These are phyloP conservation scores for Aspergillus vadensis DNA, from an alignment of 2,329 filamentous ascomycete species.

Conservation along the genomic window DNA sequence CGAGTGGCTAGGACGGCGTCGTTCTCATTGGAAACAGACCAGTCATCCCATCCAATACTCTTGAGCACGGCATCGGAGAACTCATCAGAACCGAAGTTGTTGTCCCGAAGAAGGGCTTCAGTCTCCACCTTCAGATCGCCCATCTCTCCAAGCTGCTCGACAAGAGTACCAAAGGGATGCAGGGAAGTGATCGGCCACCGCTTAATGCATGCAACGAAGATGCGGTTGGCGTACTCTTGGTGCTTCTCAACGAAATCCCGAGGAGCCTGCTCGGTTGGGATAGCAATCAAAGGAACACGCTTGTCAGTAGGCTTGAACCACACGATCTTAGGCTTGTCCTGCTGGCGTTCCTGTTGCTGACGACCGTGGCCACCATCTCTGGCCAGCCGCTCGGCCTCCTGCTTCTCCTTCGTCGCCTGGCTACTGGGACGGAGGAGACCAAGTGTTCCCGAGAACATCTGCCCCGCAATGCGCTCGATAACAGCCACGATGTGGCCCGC, in stretches of 20 bases:
- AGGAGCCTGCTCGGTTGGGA: conserved; percentile 95
- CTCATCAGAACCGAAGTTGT: conserved; percentile 97
- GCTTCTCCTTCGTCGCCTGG: conserved; percentile 98
- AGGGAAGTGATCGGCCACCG: conserved; percentile 99
- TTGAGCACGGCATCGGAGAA: conserved; percentile 95
- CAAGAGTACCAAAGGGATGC: conserved; percentile 95
- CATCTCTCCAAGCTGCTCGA: conserved; percentile 96
- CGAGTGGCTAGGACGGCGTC: conserved; percentile 72
- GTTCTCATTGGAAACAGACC: conserved; percentile 82
- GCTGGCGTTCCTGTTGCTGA: conserved; percentile 77
- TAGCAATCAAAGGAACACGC: conserved; percentile 95
- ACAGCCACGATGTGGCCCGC: conserved; percentile 97
- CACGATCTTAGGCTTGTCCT: conserved; percentile 99
- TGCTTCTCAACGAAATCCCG: conserved; percentile 98
- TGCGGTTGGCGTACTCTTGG: conserved; percentile 94
- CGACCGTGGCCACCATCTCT: conserved; percentile 76
- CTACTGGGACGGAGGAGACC: conserved; percentile 93
- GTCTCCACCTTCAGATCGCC: conserved; percentile 97
- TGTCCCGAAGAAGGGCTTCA: conserved; percentile 92
- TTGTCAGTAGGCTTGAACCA: conserved; percentile 99
- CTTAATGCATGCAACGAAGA: conserved; percentile 99
- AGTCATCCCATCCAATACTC: conserved; percentile 88
- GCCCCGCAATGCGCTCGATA: conserved; percentile 92
- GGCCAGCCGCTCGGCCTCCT: conserved; percentile 91
- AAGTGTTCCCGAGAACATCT: conserved; percentile 98